Percentiles rank a stretch among this genome's conserved stretches.
These are phyloP conservation scores for Cryptosporidium felis DNA, from an alignment of 169 alveolate species.

Conservation along the genomic window DNA sequence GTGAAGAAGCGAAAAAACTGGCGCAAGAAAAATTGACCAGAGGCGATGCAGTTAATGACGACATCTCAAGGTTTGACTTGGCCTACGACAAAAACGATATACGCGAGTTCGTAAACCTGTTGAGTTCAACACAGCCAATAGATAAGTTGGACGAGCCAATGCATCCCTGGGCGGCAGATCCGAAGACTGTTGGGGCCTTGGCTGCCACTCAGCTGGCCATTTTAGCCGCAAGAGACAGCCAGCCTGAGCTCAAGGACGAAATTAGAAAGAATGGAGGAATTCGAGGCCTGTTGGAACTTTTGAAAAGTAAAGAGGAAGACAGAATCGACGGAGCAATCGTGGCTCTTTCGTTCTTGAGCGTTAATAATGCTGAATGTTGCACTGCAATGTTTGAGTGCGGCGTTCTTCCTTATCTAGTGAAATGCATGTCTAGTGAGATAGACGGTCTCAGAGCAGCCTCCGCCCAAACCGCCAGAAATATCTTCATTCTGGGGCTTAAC, in stretches of 20 bases:
- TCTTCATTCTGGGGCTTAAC: conserved; percentile 84
- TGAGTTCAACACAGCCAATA: conserved; percentile 82
- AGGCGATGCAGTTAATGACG: conserved; percentile 77
- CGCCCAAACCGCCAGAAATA: conserved; percentile 89
- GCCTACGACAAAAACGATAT: conserved; percentile 86
- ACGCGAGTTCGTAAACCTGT: conserved; percentile 81
- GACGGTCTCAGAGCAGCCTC: conserved; percentile 91
- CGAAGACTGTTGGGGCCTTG: conserved; percentile 93
- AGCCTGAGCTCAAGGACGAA: conserved; percentile 83
- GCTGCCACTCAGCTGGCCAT: conserved; percentile 95
- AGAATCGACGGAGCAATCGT: conserved; percentile 90
- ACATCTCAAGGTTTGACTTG: conserved; percentile 82
- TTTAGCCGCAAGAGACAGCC: conserved; percentile 84
- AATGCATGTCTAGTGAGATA: conserved; percentile 84
- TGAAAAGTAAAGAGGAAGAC: conserved; percentile 84
- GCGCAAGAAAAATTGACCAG: conserved; percentile 45
- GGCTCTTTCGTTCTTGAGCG: conserved; percentile 89
- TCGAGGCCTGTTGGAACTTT: conserved; percentile 80
- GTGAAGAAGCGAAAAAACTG: conserved; percentile 46
- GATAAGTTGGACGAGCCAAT: conserved; percentile 85
- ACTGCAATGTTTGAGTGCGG: conserved; percentile 86
- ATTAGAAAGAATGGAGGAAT: conserved; percentile 84
- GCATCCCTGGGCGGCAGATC: conserved; percentile 96
- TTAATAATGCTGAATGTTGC: conserved; percentile 85
- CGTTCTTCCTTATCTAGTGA: conserved; percentile 84